A percentile compares a stretch with the other conserved stretches of the same genome.
Evolutionary conservation across 225 moss, liverwort and hornwort genomes (phyloP).

Genomic region (Marchantia paleacea): DNA sequence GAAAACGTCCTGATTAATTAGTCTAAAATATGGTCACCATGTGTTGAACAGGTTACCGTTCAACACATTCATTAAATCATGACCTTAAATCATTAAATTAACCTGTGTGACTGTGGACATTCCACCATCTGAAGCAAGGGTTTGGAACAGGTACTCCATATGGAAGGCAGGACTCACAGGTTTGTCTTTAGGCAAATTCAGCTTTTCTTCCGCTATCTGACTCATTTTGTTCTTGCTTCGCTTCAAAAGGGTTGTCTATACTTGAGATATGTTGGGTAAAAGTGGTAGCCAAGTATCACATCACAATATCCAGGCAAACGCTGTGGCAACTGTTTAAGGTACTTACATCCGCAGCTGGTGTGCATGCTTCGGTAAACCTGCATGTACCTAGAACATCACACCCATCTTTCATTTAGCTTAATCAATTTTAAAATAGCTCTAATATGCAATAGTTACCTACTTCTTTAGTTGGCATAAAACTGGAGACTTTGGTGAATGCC

Average conservation of each 20-base stretch:
- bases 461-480: too few species aligned
- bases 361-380: conserved; percentile 17
- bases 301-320: not conserved
- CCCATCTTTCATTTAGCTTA: not conserved
- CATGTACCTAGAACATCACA: conserved; percentile 11
- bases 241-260: not conserved
- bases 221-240: not conserved
- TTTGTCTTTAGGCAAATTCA: not conserved
- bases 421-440: too few species aligned
- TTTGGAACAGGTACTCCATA: not conserved
- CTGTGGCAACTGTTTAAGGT: not conserved
- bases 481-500: too few species aligned
- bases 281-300: not conserved
- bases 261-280: not conserved
- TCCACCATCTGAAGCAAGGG: not conserved
- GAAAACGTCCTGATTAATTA: too few species aligned
- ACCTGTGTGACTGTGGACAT: not conserved
- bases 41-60: too few species aligned
- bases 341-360: conserved; percentile 21
- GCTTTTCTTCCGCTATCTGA: not conserved
- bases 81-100: too few species aligned
- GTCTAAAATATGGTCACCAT: too few species aligned
- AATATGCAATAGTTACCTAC: too few species aligned
- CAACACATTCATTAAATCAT: too few species aligned
- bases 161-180: not conserved